Evolutionary conservation across 192 early-diverging fungal species (phyloP), one percentile per base, ranked within the genome.

Genomic region (Entomortierella beljakovae): DNA sequence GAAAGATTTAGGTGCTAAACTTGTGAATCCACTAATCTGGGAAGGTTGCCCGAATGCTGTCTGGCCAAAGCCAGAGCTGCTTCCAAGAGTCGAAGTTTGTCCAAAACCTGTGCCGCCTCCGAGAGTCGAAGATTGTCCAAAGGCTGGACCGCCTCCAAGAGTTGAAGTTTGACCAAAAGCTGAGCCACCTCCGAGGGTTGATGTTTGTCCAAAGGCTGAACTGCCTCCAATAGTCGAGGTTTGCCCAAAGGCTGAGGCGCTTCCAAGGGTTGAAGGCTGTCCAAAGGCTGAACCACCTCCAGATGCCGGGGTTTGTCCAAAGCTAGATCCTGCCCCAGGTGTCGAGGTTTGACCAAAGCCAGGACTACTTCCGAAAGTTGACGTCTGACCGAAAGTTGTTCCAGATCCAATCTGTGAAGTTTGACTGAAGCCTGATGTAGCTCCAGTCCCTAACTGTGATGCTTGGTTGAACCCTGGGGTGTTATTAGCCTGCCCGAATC

Each of bases 321-420:
- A 72, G 9, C 34, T 52, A 15, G 52, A n/a, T 6, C 71, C 71
- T 23, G 38, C 7, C 37, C 53, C 52, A 55, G 43, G 46, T 15
- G 52, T 34, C 1, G 70, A 72, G 1, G 70, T 40, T 35, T 72
- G 70, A n/a, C 72, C 72, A 56, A 75, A 75, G 3, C 31, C 61
- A 23, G 70, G 25, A 1, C 54, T 29, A 31, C 58, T 46, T 50
- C 70, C 61, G 9, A 63, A 18, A 31, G 34, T 22, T 22, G 70
- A 62, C 2, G 70, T 55, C 42, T 71, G 70, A 28, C 67, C 67
- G 20, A 31, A n/a, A 23, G 18, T 23, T 6, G 55, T 35, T 16
- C 26, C 29, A 31, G 42, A 32, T 35, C 70, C 62, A 6, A 63
- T 23, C 37, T 22, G 13, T 11, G 70, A 62, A 2, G 70, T 46